Conservation (phyloP, 495 filamentous ascomycete genomes). For the Aspergillus ellipticus region DNA sequence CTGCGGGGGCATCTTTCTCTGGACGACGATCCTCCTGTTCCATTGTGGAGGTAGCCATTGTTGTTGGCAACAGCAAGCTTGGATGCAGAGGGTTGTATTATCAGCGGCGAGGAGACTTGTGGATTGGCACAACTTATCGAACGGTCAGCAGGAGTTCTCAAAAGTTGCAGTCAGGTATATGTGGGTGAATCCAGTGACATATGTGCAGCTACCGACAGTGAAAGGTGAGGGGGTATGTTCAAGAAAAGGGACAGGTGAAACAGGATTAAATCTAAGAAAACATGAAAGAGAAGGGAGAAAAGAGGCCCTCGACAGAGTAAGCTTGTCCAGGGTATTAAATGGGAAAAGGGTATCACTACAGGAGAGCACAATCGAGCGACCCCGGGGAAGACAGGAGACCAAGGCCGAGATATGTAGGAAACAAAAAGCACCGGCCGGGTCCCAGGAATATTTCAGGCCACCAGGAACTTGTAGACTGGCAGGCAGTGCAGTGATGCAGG, state of each 20-base stretch:
- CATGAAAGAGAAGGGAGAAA: background rate
- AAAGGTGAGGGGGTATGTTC: background rate
- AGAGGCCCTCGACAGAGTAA: background rate
- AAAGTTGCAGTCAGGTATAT: background rate
- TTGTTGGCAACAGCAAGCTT: background rate
- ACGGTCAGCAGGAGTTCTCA: background rate
- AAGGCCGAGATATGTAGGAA: background rate
- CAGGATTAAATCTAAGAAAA: background rate
- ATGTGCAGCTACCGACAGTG: background rate
- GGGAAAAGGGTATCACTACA: background rate
- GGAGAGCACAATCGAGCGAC: background rate
- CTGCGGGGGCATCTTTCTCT: slow-evolving; percentile 18
- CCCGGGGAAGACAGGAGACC: background rate
- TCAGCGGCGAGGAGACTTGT: background rate
- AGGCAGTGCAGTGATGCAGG: background rate
- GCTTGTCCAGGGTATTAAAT: too few relatives aligned
- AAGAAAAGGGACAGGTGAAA: background rate
- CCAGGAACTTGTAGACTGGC: too few relatives aligned
- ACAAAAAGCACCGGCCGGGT: background rate
- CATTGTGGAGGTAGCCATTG: slow-evolving; percentile 10
- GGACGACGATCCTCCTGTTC: slow-evolving; percentile 4
- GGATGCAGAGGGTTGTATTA: background rate
- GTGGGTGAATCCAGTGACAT: background rate
- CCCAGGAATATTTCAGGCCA: background rate
- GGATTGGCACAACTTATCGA: background rate